A percentile compares a stretch with the other conserved stretches of the same genome.
These are phyloP conservation scores for Podila horticola DNA, from an alignment of 192 early-diverging fungal genomes.

Conservation along the genomic window DNA sequence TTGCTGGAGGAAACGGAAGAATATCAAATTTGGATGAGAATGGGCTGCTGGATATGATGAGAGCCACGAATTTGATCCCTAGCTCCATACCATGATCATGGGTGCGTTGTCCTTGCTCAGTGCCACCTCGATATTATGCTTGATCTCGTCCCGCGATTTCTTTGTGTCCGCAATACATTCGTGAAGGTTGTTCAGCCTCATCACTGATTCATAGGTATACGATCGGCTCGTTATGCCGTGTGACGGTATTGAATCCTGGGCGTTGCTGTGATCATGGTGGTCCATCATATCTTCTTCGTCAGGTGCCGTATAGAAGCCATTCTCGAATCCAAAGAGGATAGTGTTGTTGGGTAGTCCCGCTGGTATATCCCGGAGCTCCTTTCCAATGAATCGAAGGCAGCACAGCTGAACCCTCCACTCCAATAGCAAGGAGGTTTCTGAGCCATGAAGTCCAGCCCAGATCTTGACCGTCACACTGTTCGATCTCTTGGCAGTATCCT, in stretches of 20 bases:
- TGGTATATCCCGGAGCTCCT: conserved; percentile 49
- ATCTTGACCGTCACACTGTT: conserved; percentile 23
- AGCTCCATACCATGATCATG: conserved; percentile 31
- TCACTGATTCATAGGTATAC: conserved; percentile 62
- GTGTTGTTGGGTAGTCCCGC: conserved; percentile 55
- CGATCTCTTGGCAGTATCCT: conserved; percentile 14
- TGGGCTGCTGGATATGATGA: background rate
- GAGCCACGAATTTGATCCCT: background rate
- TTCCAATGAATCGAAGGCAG: conserved; percentile 52
- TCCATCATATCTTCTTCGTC: conserved; percentile 50
- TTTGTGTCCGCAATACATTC: conserved; percentile 56
- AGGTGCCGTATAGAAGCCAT: conserved; percentile 61
- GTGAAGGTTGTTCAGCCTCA: conserved; percentile 57
- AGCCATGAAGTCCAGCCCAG: conserved; percentile 33
- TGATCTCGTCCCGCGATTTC: conserved; percentile 54
- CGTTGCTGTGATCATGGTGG: conserved; percentile 5
- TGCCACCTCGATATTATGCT: conserved; percentile 50
- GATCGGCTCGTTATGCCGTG: conserved; percentile 50
- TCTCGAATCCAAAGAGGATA: conserved; percentile 54
- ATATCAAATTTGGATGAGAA: background rate
- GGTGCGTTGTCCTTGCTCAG: conserved; percentile 50
- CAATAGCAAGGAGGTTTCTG: conserved; percentile 37
- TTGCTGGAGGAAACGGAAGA: conserved; percentile 26
- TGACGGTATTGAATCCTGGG: background rate
- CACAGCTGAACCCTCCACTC: conserved; percentile 62